These are phyloP conservation scores for Thermoascus crustaceus DNA, from an alignment of 2,329 filamentous ascomycete genomes.

Conservation along the genomic window DNA sequence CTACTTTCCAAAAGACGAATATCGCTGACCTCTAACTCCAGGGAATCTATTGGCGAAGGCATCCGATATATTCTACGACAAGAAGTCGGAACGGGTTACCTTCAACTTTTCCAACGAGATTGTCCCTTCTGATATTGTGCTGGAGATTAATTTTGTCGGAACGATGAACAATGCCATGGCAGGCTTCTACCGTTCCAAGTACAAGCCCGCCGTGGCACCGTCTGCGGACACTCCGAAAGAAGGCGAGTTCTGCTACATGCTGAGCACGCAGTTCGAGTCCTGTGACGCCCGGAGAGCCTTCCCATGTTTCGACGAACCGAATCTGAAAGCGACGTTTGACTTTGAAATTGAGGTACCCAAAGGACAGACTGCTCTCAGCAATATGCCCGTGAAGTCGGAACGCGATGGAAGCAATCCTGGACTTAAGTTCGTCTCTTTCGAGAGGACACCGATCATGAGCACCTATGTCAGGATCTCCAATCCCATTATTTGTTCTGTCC, in stretches of 20 bases:
- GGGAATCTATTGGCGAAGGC: conserved; percentile 38
- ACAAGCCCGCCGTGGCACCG: conserved; percentile 68
- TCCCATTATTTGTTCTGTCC: not conserved
- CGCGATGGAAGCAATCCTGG: conserved; percentile 59
- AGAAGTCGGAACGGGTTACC: conserved; percentile 72
- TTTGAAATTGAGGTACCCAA: conserved; percentile 85
- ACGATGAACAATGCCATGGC: conserved; percentile 86
- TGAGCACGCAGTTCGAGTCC: conserved; percentile 96
- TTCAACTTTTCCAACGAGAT: conserved; percentile 69
- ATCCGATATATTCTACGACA: conserved; percentile 68
- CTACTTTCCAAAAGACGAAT: too few relatives aligned
- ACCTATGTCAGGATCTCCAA: conserved; percentile 50
- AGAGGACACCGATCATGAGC: conserved; percentile 82
- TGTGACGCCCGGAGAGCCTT: conserved; percentile 92
- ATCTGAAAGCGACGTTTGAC: conserved; percentile 92
- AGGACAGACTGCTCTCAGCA: conserved; percentile 81
- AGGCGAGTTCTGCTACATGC: conserved; percentile 59
- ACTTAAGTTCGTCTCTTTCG: conserved; percentile 63
- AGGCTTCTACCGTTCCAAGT: conserved; percentile 89
- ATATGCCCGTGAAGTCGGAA: conserved; percentile 81
- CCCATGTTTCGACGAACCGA: conserved; percentile 97
- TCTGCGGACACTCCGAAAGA: conserved; percentile 70
- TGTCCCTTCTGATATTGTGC: conserved; percentile 56
- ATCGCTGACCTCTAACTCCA: conserved; percentile 8
- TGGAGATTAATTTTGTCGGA: conserved; percentile 69